Base-by-base conservation (phyloP, 2,329 filamentous ascomycete genomes). In the Xylogone sp. region DNA sequence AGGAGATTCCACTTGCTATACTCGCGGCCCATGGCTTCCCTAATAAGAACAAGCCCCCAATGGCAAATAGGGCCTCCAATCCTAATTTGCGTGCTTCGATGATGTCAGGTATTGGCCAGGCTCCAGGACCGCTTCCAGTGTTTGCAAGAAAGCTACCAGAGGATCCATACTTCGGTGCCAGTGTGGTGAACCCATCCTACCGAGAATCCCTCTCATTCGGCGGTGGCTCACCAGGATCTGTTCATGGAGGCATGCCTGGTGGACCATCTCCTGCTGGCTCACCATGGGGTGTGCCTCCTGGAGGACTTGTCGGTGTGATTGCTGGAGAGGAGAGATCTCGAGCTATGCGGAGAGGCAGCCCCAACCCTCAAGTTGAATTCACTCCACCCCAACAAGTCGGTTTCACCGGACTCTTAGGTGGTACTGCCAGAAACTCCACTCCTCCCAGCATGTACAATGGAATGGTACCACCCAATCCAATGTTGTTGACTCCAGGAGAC, bases 11-110 rank as follows among this genome's bases (percentile, higher is more conserved):
- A 0, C 74, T 96, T 42, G 91, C 86, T 12, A 94, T 96, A 59
- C 75, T 96, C 19, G 88, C 90, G 50, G 91, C 91, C 2, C 90
- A 96, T 66, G 91, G 91, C 2, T 96, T 96, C 62, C 91, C 91
- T 0, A 84, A 78, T 68, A 90, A 84, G 69, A 86, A 83, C 60
- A 82, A 88, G 18, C 87, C 90, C 13, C 90, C 90, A 1, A 85
- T 80, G 21, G 81, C 82, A 43, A 79, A 75, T 51, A 81, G 83
- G 63, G 81, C 78, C 56, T 89, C 88, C 13, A 88, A 87, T 65
- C 85, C 85, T 1, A 90, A 90, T 59, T 71, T 93, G 45, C 80
- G 85, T 49, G 78, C 78, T 18, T 70, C 75, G 21, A 77, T 82
- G 16, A 75, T 74, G n/a, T 87, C 86, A 0, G 71, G 73, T 12